phyloP scores from a whole-genome alignment of 2,329 filamentous ascomycete genomes.

The Monilinia aucupariae region DNA sequence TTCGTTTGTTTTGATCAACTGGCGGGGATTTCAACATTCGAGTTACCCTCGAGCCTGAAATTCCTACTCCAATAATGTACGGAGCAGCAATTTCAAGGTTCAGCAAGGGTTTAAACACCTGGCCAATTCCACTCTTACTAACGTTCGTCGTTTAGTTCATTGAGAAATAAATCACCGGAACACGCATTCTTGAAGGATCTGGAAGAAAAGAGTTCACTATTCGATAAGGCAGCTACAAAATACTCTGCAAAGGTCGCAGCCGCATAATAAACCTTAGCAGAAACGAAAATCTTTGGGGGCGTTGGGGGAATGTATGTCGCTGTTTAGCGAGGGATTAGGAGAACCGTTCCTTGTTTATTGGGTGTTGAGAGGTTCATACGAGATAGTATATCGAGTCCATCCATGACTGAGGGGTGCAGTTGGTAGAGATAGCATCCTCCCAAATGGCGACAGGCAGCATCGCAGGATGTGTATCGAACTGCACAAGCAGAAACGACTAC shows the following conservation, averaged over 20 bases:
- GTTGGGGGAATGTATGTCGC: slow-evolving; percentile 1
- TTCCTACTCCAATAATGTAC: neutral
- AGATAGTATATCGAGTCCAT: neutral
- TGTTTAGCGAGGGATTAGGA: slow-evolving; percentile 5
- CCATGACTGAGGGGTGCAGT: neutral
- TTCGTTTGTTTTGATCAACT: neutral
- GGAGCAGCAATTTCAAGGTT: neutral
- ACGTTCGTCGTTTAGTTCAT: slow-evolving; percentile 38
- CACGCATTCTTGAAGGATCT: slow-evolving; percentile 71
- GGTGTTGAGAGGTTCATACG: neutral
- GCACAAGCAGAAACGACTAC: neutral
- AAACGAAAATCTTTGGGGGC: neutral
- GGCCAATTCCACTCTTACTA: slow-evolving; percentile 12
- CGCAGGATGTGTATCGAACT: neutral
- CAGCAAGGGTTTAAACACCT: neutral
- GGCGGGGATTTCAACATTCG: neutral
- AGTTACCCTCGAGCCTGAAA: neutral
- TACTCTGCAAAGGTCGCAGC: slow-evolving; percentile 70
- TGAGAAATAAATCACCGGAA: slow-evolving; percentile 55
- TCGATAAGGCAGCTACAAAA: slow-evolving; percentile 80
- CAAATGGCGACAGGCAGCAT: neutral
- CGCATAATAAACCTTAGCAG: slow-evolving; percentile 22
- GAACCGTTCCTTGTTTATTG: neutral
- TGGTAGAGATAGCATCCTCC: neutral
- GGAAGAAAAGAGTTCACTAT: slow-evolving; percentile 78